phyloP scores from a whole-genome alignment of 306 rosid genomes.

The Rosa lucieae region DNA sequence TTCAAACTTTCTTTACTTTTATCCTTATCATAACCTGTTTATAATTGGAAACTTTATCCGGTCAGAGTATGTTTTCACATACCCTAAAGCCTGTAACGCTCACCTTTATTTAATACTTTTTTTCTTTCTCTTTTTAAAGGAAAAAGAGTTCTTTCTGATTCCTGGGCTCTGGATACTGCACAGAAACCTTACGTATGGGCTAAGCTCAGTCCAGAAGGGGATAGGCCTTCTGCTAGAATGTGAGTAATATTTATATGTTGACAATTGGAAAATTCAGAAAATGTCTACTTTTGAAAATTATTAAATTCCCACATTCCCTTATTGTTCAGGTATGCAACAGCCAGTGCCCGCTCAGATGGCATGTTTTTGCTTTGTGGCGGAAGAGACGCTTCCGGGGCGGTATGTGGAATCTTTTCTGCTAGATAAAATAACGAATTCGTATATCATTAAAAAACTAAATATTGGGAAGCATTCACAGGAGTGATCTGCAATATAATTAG shows the following conservation, averaged over 20 bases:
- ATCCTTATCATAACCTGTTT: neutral
- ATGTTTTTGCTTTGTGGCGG: constrained; percentile 99
- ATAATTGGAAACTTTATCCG: constrained; percentile 8
- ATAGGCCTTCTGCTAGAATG: constrained; percentile 98
- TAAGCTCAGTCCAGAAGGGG: constrained; percentile 92
- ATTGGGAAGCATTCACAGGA: neutral
- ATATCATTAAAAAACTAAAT: neutral
- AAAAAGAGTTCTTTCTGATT: constrained; percentile 86
- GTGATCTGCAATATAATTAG: neutral
- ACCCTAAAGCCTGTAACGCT: constrained; percentile 16
- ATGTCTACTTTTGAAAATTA: constrained; percentile 13
- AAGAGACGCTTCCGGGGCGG: constrained; percentile 91
- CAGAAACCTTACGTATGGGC: constrained; percentile 97
- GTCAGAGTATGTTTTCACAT: constrained; percentile 20
- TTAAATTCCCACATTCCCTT: constrained; percentile 14
- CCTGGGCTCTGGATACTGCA: constrained; percentile 97
- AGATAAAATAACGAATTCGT: neutral
- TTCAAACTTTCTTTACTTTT: neutral
- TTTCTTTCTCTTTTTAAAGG: constrained; percentile 48
- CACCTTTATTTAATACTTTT: constrained; percentile 3
- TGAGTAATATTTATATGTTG: constrained; percentile 46
- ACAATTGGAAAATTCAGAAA: constrained; percentile 10
- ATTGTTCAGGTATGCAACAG: constrained; percentile 93
- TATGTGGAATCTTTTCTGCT: constrained; percentile 41
- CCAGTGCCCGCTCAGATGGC: constrained; percentile 99